A percentile compares a stretch with the other conserved stretches of the same genome.
These are phyloP conservation scores for Globisporangium cederbergense DNA, from an alignment of 352 stramenopile genomes.

Conservation along the genomic window DNA sequence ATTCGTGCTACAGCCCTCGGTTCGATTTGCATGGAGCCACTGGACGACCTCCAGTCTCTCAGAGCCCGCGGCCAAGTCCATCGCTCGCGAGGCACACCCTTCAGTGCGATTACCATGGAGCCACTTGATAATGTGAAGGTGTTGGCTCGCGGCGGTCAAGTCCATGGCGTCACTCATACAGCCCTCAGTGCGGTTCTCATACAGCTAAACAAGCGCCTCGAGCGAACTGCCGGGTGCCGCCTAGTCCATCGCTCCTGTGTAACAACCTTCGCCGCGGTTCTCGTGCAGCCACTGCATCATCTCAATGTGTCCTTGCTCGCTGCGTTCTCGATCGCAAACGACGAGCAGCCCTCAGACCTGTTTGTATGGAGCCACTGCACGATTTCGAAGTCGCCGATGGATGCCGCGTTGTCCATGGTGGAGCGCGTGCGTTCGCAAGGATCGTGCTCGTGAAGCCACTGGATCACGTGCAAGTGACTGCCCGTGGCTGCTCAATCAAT, in stretches of 20 bases:
- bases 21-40: slow-evolving; percentile 33
- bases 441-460: slow-evolving; percentile 31
- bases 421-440: slow-evolving; percentile 22
- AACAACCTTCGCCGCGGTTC: not conserved
- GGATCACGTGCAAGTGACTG: slow-evolving; percentile 30
- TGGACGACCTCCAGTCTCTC: slow-evolving; percentile 1
- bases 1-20: slow-evolving; percentile 26
- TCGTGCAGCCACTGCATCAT: not conserved
- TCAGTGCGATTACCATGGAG: not conserved
- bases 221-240: not conserved
- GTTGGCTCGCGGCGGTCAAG: too few relatives aligned
- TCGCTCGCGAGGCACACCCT: not conserved
- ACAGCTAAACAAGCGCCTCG: not conserved
- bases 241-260: not conserved
- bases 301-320: not conserved
- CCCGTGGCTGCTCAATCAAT: slow-evolving; percentile 38
- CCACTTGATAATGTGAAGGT: not conserved
- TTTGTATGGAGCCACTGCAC: slow-evolving; percentile 9
- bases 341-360: not conserved
- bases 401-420: slow-evolving; percentile 31
- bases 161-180: not conserved
- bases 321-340: not conserved
- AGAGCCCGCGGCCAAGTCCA: not conserved
- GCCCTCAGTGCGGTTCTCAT: not conserved
- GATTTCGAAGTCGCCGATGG: slow-evolving; percentile 24